Base-by-base conservation (phyloP, 2,329 filamentous ascomycete species). In the Colletotrichum sp. region DNA sequence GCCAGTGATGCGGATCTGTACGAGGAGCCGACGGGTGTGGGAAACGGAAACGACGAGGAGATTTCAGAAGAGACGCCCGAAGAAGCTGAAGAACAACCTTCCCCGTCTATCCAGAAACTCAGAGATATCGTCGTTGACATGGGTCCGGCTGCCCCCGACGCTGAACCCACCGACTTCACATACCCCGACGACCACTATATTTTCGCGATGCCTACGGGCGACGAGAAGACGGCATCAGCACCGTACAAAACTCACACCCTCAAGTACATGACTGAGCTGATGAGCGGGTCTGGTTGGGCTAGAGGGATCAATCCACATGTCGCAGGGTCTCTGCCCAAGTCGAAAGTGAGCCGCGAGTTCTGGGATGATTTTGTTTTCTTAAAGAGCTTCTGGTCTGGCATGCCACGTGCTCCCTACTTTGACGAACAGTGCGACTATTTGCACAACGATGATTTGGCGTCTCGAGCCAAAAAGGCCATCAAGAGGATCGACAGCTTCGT, bases 161-260 rank as follows among this genome's bases (percentile, higher is more conserved):
- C 28, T 8, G 62, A 67, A n/a, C 52, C 12, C 6, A 24, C 36
- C 18, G 39, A 57, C 24, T 13, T 9, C n/a, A 13, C 39, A 26
- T 75, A 72, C 26, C 72, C 69, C 10, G 72, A 75, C 52, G 62
- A 72, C n/a, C n/a, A 44, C 12, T 49, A 72, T 16, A 62, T 75
- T 12, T 75, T 75, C 62, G 49, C 63, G 16, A 10, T n/a, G 18
- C 63, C 72, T 15, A 18, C 36, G 7, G 62, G 30, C 26, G n/a
- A 72, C 18, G 63, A 75, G 1, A 21, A 26, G 32, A 15, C 30
- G 5, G 26, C 55, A 15, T 36, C 55, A 44, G 72, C 55, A 24
- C 8, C 39, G 8, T 8, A 36, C n/a, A 63, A 26, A 36, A 63
- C 72, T 13, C 13, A 30, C 8, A 44, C 30, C 15, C 26, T 75